phyloP scores from a whole-genome alignment of 345 rosid species.

The Streptanthus diversifolius region DNA sequence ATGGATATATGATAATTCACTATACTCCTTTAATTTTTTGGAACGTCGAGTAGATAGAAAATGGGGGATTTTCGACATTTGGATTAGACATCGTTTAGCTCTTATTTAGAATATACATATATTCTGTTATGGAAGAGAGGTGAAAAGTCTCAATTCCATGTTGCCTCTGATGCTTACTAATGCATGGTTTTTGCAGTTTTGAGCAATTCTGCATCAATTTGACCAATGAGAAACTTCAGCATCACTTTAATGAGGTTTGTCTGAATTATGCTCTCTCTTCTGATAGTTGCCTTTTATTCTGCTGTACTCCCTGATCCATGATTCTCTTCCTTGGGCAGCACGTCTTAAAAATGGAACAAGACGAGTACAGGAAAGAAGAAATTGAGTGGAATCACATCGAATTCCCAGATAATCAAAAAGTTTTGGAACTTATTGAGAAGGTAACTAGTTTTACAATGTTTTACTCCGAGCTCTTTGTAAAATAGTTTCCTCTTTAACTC shows the following conservation, averaged over 20 bases:
- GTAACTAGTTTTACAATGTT: conserved; percentile 38
- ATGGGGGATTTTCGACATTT: neutral
- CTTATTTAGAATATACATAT: neutral
- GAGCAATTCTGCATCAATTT: conserved; percentile 99
- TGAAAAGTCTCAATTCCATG: neutral
- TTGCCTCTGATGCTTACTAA: conserved; percentile 29
- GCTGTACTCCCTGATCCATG: conserved; percentile 24
- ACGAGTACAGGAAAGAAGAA: conserved; percentile 94
- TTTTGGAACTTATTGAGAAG: conserved; percentile 97
- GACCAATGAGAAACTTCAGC: conserved; percentile 99
- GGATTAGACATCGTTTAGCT: neutral
- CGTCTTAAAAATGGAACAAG: conserved; percentile 99
- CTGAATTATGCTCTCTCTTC: conserved; percentile 13
- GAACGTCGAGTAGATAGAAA: neutral
- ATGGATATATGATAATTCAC: neutral
- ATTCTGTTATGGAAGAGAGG: conserved; percentile 2
- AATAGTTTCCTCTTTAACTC: neutral
- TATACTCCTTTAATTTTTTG: neutral
- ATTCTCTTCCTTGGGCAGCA: conserved; percentile 54
- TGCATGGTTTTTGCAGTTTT: conserved; percentile 56
- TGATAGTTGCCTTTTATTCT: conserved; percentile 23
- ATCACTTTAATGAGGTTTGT: conserved; percentile 91
- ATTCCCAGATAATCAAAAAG: conserved; percentile 76
- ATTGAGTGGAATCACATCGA: conserved; percentile 93
- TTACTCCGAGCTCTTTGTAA: neutral